phyloP scores from a whole-genome alignment of 148 eudicot genomes.

The Fagopyrum esculentum region DNA sequence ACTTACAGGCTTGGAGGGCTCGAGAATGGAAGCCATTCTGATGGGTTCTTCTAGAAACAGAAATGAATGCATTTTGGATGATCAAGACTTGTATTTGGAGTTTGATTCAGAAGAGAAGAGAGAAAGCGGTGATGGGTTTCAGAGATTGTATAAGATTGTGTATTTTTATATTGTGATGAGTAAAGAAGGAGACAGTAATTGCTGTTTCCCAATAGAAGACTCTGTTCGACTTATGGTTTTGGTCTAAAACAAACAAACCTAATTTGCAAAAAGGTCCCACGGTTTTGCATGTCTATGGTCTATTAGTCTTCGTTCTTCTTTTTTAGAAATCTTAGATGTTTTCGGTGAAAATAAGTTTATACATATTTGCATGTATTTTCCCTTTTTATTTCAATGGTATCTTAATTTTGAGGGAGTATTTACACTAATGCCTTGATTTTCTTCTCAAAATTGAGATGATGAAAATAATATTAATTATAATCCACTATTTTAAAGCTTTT shows the following conservation, averaged over 20 bases:
- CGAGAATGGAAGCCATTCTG: slow-evolving; percentile 84
- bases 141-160: background rate
- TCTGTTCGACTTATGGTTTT: background rate
- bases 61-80: slow-evolving; percentile 23
- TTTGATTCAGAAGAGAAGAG: background rate
- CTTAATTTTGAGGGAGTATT: too few species aligned
- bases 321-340: too few species aligned
- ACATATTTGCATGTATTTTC: too few species aligned
- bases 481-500: too few species aligned
- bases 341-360: too few species aligned
- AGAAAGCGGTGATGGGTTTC: background rate
- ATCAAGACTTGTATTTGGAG: background rate
- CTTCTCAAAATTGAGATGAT: too few species aligned
- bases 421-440: too few species aligned
- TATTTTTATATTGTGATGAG: background rate
- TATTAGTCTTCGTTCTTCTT: background rate
- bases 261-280: background rate
- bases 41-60: slow-evolving; percentile 89
- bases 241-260: background rate
- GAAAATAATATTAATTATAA: too few species aligned
- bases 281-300: slow-evolving; percentile 7
- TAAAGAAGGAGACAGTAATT: slow-evolving; percentile 1
- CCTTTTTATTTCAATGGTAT: too few species aligned
- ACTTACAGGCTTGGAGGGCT: slow-evolving; percentile 75
- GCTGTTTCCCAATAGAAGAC: background rate